These are phyloP conservation scores for Chalciporus chontae DNA, from an alignment of 768 basidiomycete genomes.

Conservation along the genomic window DNA sequence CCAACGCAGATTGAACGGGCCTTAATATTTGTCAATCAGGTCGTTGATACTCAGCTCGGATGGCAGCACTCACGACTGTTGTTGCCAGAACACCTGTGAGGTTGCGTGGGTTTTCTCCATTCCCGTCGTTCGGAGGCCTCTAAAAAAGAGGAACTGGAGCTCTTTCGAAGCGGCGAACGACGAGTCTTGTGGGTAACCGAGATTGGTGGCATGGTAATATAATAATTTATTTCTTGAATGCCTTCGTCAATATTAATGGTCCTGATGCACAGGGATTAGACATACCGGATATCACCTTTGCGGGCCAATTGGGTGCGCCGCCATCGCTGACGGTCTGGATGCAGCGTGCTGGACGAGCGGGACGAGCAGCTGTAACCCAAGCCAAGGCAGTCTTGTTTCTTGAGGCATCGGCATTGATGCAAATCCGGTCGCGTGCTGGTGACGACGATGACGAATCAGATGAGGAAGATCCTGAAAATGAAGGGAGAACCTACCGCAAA, in stretches of 20 bases:
- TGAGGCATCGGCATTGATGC: not conserved
- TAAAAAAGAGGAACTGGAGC: conserved; percentile 22
- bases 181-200: conserved; percentile 33
- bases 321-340: not conserved
- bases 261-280: conserved; percentile 31
- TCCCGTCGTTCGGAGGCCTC: conserved; percentile 16
- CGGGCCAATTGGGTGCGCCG: conserved; percentile 31
- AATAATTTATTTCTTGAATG: not conserved
- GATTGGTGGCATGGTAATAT: conserved; percentile 34
- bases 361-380: not conserved
- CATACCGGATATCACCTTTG: conserved; percentile 35
- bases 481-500: conserved; percentile 11
- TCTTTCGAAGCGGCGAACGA: conserved; percentile 22
- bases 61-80: conserved; percentile 8
- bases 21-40: conserved; percentile 18
- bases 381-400: not conserved
- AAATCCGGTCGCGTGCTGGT: too few relatives aligned
- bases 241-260: not conserved
- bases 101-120: conserved; percentile 25
- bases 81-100: conserved; percentile 4
- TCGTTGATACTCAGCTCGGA: conserved; percentile 16
- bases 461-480: conserved; percentile 15
- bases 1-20: conserved; percentile 4
- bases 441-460: too few relatives aligned
- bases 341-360: not conserved